Conservation (phyloP, 73 alveolate genomes). For the Paramecium sonneborni region DNA sequence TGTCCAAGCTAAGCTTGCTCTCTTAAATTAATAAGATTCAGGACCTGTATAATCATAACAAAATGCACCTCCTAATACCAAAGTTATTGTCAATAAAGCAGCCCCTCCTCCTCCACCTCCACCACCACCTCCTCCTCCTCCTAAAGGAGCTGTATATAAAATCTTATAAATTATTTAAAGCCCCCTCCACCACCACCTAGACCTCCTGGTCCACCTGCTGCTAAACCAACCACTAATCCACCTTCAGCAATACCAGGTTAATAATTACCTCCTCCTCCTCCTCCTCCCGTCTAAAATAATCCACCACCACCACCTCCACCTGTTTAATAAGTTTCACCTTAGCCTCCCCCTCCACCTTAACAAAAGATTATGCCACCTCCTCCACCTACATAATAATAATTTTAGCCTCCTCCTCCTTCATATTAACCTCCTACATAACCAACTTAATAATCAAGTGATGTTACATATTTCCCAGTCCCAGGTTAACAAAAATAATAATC, state of each 20-base stretch:
- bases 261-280: slow-evolving; percentile 1
- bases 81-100: not conserved
- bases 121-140: slow-evolving; percentile 54
- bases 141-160: not conserved
- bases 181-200: slow-evolving; percentile 35
- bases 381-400: not conserved
- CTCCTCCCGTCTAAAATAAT: not conserved
- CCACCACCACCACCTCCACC: slow-evolving; percentile 35
- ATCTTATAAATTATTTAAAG: not conserved
- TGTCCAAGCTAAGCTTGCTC: not conserved
- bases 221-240: not conserved
- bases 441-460: not conserved
- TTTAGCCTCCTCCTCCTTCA: not conserved
- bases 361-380: not conserved
- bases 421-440: not conserved
- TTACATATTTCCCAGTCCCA: slow-evolving; percentile 39
- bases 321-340: not conserved
- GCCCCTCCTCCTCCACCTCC: slow-evolving; percentile 50
- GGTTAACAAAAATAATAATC: slow-evolving; percentile 1
- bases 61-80: not conserved
- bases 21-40: not conserved
- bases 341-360: slow-evolving; percentile 7
- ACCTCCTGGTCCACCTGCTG: slow-evolving; percentile 23
- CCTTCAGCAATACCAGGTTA: not conserved
- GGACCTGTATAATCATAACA: not conserved